Evolutionary conservation across 345 rosid species (phyloP).

Genomic region (Raphanus sativus): DNA sequence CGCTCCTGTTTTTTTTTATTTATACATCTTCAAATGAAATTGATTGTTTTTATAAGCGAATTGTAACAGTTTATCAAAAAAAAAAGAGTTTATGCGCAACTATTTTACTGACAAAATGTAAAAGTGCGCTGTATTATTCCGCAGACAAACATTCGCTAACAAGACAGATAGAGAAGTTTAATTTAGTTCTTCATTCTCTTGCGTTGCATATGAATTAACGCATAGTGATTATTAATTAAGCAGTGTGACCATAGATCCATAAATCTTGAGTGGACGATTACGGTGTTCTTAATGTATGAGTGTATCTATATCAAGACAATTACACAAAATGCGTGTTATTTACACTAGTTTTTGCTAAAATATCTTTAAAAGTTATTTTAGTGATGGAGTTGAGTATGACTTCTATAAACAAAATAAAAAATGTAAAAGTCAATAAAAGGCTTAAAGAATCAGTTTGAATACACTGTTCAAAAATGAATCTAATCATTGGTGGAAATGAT

Average conservation of each 20-base stretch:
- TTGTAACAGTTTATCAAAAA: background rate
- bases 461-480: constrained; percentile 16
- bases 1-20: background rate
- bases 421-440: constrained; percentile 14
- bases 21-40: background rate
- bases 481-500: constrained; percentile 29
- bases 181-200: background rate
- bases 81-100: too few species aligned
- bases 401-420: background rate
- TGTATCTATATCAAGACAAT: background rate
- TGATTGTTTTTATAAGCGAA: background rate
- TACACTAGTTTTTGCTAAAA: too few species aligned
- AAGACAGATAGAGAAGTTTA: background rate
- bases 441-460: constrained; percentile 29
- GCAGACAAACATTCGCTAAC: constrained; percentile 4
- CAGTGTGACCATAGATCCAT: background rate
- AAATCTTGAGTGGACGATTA: background rate
- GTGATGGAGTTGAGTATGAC: background rate
- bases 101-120: background rate
- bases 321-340: too few species aligned
- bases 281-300: too few species aligned
- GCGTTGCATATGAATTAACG: background rate
- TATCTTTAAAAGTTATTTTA: too few species aligned
- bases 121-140: background rate
- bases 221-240: background rate